Evolutionary conservation across 495 filamentous ascomycete genomes (phyloP).

Genomic region (Penicillium dipodomyicola): DNA sequence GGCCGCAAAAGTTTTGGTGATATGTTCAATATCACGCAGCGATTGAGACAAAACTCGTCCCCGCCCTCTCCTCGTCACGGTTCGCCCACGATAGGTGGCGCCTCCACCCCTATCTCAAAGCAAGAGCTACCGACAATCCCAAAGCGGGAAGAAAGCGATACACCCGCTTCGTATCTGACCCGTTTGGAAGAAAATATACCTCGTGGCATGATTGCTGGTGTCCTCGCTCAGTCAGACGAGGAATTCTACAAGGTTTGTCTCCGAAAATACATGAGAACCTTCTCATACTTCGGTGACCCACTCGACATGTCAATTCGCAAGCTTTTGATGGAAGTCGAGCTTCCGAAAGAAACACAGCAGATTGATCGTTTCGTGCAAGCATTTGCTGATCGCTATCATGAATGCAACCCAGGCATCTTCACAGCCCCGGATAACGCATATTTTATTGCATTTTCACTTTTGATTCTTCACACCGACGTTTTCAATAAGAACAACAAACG

Average conservation of each 20-base stretch:
- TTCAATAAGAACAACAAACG: conserved; percentile 99
- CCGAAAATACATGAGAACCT: conserved; percentile 90
- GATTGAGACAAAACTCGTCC: conserved; percentile 76
- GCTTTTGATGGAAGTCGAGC: conserved; percentile 91
- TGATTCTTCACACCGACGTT: conserved; percentile 95
- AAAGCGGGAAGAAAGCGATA: conserved; percentile 81
- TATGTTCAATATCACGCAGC: conserved; percentile 69
- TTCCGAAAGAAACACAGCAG: conserved; percentile 97
- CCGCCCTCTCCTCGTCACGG: conserved; percentile 60
- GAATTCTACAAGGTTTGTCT: conserved; percentile 78
- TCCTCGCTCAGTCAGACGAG: conserved; percentile 79
- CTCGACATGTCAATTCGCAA: conserved; percentile 98
- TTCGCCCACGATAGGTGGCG: conserved; percentile 50
- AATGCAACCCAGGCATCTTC: conserved; percentile 97
- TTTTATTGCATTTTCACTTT: conserved; percentile 93
- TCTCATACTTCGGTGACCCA: conserved; percentile 91
- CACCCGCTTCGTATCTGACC: conserved; percentile 81
- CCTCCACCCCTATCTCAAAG: conserved; percentile 67
- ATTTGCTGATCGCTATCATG: conserved; percentile 95
- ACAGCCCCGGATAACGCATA: conserved; percentile 84
- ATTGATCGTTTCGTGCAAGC: conserved; percentile 92
- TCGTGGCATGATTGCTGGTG: conserved; percentile 73
- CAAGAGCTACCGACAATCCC: conserved; percentile 68
- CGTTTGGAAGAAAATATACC: conserved; percentile 76
- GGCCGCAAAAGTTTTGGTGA: conserved; percentile 89